A percentile compares a stretch with the other conserved stretches of the same genome.
Evolutionary conservation across 179 eudicot species (phyloP).

Genomic region (Sideroxylon spinosum): DNA sequence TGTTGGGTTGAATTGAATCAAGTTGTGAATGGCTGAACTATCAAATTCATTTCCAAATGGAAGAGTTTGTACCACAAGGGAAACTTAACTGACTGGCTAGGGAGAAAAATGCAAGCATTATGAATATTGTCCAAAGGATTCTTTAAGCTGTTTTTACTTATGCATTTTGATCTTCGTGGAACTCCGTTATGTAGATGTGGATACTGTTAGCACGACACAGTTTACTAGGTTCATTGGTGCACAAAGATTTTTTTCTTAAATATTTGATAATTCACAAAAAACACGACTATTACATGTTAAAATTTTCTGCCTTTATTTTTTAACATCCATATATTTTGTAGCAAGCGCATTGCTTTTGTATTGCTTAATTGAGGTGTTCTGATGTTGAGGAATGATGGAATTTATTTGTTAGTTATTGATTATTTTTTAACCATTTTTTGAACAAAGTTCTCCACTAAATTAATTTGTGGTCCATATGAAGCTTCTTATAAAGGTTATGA

Average conservation of each 20-base stretch:
- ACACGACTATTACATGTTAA: neutral
- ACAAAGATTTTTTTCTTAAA: neutral
- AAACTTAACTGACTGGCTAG: neutral
- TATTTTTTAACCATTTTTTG: neutral
- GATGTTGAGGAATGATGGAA: slow-evolving; percentile 7
- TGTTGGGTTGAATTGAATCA: neutral
- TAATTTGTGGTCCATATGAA: neutral
- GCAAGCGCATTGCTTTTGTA: neutral
- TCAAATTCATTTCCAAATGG: neutral
- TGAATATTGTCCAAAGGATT: too few species aligned
- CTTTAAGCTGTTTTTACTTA: neutral
- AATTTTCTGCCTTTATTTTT: neutral
- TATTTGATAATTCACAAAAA: neutral
- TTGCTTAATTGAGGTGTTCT: neutral
- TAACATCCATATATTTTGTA: neutral
- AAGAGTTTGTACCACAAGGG: neutral
- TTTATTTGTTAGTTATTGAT: neutral
- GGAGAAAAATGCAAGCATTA: neutral
- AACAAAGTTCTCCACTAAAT: slow-evolving; percentile 4
- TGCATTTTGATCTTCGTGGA: neutral
- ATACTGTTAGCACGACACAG: neutral
- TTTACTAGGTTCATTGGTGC: neutral
- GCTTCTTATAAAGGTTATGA: neutral
- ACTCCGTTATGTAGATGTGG: neutral
- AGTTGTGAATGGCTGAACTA: neutral